phyloP scores from a whole-genome alignment of 2,329 filamentous ascomycete species.

The Fusarium sp. region DNA sequence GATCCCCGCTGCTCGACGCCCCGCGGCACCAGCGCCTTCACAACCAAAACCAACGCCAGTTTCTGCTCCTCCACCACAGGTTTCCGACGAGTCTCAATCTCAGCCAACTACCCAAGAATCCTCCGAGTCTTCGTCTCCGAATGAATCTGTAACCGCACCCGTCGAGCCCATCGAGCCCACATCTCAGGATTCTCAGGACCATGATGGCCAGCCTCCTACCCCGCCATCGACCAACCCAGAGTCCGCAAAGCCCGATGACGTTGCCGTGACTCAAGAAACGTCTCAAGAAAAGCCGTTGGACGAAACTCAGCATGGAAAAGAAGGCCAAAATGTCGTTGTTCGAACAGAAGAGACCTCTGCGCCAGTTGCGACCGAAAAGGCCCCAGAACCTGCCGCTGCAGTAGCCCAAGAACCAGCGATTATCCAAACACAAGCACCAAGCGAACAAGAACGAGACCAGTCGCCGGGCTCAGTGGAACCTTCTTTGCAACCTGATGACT shows the following conservation, averaged over 20 bases:
- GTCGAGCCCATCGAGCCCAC: slow-evolving; percentile 22
- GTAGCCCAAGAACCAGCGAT: slow-evolving; percentile 1
- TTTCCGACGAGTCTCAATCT: slow-evolving; percentile 24
- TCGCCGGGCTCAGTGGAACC: neutral
- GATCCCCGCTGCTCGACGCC: slow-evolving; percentile 66
- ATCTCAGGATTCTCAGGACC: slow-evolving; percentile 23
- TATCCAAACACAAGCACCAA: slow-evolving; percentile 14
- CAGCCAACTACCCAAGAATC: slow-evolving; percentile 21
- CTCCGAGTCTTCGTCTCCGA: slow-evolving; percentile 4
- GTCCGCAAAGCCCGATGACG: slow-evolving; percentile 26
- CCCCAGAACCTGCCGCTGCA: slow-evolving; percentile 1
- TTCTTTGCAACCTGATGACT: neutral
- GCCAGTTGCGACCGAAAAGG: neutral
- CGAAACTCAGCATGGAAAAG: neutral
- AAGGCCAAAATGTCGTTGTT: neutral
- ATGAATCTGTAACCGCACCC: neutral
- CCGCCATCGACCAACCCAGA: slow-evolving; percentile 41
- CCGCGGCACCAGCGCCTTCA: slow-evolving; percentile 54
- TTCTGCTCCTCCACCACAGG: slow-evolving; percentile 27
- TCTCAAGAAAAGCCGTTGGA: slow-evolving; percentile 3
- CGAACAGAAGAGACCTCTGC: neutral
- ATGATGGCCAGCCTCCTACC: slow-evolving; percentile 40
- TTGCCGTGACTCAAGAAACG: slow-evolving; percentile 2
- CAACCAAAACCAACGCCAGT: slow-evolving; percentile 38
- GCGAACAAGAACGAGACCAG: slow-evolving; percentile 19